These are phyloP conservation scores for Apophysomyces variabilis DNA, from an alignment of 371 early-diverging fungal genomes.

Conservation along the genomic window DNA sequence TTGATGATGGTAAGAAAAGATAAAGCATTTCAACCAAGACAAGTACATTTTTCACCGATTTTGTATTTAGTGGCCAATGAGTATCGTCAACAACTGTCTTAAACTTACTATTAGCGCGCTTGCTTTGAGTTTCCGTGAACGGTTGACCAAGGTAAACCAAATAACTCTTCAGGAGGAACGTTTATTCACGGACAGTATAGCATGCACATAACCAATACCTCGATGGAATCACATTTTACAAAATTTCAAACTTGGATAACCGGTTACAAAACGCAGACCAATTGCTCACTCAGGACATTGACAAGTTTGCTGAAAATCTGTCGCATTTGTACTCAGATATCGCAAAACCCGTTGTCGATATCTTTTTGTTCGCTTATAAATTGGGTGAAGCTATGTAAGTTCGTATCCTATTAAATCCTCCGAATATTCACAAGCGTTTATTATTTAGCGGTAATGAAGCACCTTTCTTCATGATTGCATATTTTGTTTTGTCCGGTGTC, in stretches of 20 bases:
- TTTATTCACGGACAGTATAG: constrained; percentile 28
- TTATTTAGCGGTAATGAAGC: constrained; percentile 65
- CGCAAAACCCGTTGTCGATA: constrained; percentile 84
- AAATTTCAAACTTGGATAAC: constrained; percentile 78
- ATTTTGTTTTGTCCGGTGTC: constrained; percentile 78
- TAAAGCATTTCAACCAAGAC: neutral
- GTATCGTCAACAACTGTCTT: constrained; percentile 76
- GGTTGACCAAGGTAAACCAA: constrained; percentile 66
- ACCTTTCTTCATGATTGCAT: constrained; percentile 80
- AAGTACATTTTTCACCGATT: neutral
- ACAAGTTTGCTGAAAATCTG: constrained; percentile 80
- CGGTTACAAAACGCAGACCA: constrained; percentile 87
- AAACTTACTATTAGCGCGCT: constrained; percentile 73
- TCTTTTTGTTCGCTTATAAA: constrained; percentile 84
- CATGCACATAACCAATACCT: constrained; percentile 84
- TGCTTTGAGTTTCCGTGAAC: constrained; percentile 77
- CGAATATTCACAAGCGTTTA: neutral
- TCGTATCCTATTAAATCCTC: neutral
- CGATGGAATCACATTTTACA: constrained; percentile 83
- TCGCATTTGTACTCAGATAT: constrained; percentile 82
- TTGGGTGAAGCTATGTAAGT: constrained; percentile 80
- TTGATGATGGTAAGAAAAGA: constrained; percentile 69
- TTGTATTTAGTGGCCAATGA: constrained; percentile 70
- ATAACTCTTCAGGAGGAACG: neutral
- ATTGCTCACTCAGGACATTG: constrained; percentile 86